Percentiles rank a stretch among this genome's conserved stretches.
phyloP scores from a whole-genome alignment of 352 stramenopile genomes.

The Blastocystis sp. region DNA sequence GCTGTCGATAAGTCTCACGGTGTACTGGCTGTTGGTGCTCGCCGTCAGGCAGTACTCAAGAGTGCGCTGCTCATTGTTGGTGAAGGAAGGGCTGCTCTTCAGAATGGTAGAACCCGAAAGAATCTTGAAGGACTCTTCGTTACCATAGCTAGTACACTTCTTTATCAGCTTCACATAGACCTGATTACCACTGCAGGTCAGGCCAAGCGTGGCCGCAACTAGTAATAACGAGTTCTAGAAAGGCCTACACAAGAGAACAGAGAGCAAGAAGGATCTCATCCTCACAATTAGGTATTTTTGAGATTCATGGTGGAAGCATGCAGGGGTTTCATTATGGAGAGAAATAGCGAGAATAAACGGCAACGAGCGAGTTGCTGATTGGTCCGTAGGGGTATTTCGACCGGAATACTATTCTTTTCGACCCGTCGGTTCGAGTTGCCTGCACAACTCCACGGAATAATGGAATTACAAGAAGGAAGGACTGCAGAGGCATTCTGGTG shows the following conservation, averaged over 20 bases:
- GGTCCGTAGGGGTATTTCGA: no score
- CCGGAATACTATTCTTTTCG: no score
- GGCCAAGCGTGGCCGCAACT: background rate
- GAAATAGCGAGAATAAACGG: no score
- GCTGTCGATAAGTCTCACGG: background rate
- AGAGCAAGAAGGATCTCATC: background rate
- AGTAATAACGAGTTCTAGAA: background rate
- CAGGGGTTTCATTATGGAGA: background rate
- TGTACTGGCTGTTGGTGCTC: conserved; percentile 36
- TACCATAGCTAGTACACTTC: background rate
- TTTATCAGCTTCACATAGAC: conserved; percentile 39
- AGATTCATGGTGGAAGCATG: background rate
- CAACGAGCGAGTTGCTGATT: no score
- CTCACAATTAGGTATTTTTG: background rate
- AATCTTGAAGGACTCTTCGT: conserved; percentile 54
- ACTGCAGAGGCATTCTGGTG: no score
- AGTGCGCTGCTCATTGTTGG: background rate
- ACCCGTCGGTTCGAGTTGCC: no score
- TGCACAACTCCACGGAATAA: no score
- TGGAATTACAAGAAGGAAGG: no score
- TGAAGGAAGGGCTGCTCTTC: background rate
- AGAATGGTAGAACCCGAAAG: background rate
- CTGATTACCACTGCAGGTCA: background rate
- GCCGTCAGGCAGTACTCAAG: background rate
- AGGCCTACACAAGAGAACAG: background rate